Conservation (phyloP, 2,329 filamentous ascomycete species). For the Botryosphaeria dothidea region DNA sequence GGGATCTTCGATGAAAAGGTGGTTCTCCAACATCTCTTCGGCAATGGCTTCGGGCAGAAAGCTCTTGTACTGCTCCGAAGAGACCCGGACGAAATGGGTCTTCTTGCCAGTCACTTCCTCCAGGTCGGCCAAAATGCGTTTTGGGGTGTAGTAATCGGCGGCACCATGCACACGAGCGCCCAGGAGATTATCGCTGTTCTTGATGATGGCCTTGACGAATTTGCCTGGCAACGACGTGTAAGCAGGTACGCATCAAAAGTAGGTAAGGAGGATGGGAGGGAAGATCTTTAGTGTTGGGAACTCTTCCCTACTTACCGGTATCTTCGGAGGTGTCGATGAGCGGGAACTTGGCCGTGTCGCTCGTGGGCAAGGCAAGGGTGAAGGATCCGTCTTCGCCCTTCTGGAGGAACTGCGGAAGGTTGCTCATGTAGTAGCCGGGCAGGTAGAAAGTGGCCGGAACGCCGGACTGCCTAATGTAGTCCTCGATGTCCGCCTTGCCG, state of each 20-base stretch:
- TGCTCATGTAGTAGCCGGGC: slow-evolving; percentile 28
- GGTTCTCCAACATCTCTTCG: slow-evolving; percentile 57
- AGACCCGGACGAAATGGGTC: slow-evolving; percentile 37
- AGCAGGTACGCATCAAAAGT: too few relatives aligned
- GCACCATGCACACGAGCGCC: slow-evolving; percentile 49
- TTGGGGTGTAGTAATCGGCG: slow-evolving; percentile 30
- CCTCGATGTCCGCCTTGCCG: slow-evolving; percentile 36
- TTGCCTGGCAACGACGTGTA: neutral
- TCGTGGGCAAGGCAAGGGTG: slow-evolving; percentile 15
- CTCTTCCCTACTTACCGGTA: slow-evolving; percentile 20
- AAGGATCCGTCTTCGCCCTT: slow-evolving; percentile 6
- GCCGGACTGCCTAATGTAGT: slow-evolving; percentile 27
- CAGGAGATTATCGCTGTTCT: slow-evolving; percentile 37
- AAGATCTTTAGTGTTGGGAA: too few relatives aligned
- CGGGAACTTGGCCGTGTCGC: slow-evolving; percentile 15
- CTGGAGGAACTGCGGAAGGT: neutral
- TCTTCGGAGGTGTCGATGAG: slow-evolving; percentile 21
- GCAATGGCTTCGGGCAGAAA: slow-evolving; percentile 42
- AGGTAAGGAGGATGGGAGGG: too few relatives aligned
- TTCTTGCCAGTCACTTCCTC: slow-evolving; percentile 35
- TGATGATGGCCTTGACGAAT: slow-evolving; percentile 31
- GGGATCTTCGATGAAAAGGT: slow-evolving; percentile 52
- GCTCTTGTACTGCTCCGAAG: slow-evolving; percentile 46
- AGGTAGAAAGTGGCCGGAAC: slow-evolving; percentile 25
- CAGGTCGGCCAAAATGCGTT: slow-evolving; percentile 36